Conservation (phyloP, 495 filamentous ascomycete species). For the Podospora fimiseda region DNA sequence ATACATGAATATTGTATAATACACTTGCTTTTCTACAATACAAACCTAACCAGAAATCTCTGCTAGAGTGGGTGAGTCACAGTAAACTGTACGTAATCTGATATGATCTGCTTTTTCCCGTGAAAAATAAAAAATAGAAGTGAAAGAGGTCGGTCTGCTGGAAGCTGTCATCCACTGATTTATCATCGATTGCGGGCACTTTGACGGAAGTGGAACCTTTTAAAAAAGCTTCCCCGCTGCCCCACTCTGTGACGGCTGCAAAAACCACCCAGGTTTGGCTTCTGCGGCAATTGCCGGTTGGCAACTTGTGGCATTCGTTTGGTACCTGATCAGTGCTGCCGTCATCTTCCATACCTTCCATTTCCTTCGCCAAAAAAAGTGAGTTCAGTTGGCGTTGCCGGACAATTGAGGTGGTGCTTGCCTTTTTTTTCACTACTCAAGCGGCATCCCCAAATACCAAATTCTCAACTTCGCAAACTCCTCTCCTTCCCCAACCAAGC, state of each 20-base stretch:
- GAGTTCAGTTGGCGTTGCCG: too few relatives aligned
- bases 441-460: neutral
- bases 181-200: neutral
- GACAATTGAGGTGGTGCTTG: constrained; percentile 5
- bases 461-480: neutral
- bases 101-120: too few relatives aligned
- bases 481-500: constrained; percentile 9
- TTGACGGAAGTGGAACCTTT: neutral
- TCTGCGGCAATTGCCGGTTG: constrained; percentile 20
- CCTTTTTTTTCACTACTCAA: neutral
- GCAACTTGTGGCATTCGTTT: constrained; percentile 17
- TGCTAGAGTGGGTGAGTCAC: too few relatives aligned
- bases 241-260: constrained; percentile 1
- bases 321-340: constrained; percentile 29
- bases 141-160: neutral
- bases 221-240: neutral
- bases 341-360: constrained; percentile 22
- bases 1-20: too few relatives aligned
- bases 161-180: neutral
- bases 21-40: too few relatives aligned
- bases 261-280: constrained; percentile 3
- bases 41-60: too few relatives aligned
- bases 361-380: constrained; percentile 23
- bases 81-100: too few relatives aligned
- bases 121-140: neutral